Conservation (phyloP, 768 basidiomycete species). For the Termitomyces sp. region DNA sequence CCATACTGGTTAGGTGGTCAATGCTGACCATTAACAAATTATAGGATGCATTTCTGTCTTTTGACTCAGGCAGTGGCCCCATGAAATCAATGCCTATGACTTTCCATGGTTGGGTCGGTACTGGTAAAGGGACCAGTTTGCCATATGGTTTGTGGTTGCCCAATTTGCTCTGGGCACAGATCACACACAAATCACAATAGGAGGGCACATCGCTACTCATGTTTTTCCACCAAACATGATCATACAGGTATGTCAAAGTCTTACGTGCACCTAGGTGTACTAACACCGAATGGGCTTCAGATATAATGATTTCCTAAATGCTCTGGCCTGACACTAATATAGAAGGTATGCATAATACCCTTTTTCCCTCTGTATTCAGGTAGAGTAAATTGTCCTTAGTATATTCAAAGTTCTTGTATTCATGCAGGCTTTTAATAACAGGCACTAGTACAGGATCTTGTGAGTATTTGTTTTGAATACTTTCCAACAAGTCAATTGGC, state of each 20-base stretch:
- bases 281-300: constrained; percentile 31
- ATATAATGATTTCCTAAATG: constrained; percentile 25
- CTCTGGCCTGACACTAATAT: constrained; percentile 6
- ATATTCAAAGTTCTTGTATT: constrained; percentile 14
- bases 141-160: neutral
- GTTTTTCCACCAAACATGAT: constrained; percentile 11
- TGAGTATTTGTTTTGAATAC: constrained; percentile 10
- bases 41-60: no score
- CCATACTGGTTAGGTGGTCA: no score
- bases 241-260: constrained; percentile 25
- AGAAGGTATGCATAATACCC: constrained; percentile 17
- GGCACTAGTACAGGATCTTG: constrained; percentile 12
- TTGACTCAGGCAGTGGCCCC: neutral
- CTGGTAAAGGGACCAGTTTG: neutral
- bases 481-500: neutral
- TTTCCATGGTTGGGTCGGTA: neutral
- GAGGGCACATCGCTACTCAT: neutral
- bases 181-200: neutral
- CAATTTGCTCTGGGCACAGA: neutral
- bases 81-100: neutral
- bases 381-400: constrained; percentile 13
- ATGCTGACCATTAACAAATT: no score
- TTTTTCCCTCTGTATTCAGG: neutral
- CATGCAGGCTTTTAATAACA: constrained; percentile 6
- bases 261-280: constrained; percentile 32